Evolutionary conservation across 257 asterid genomes (phyloP), one percentile per base, ranked within the genome.

Genomic region (Ajuga chamaepitys): DNA sequence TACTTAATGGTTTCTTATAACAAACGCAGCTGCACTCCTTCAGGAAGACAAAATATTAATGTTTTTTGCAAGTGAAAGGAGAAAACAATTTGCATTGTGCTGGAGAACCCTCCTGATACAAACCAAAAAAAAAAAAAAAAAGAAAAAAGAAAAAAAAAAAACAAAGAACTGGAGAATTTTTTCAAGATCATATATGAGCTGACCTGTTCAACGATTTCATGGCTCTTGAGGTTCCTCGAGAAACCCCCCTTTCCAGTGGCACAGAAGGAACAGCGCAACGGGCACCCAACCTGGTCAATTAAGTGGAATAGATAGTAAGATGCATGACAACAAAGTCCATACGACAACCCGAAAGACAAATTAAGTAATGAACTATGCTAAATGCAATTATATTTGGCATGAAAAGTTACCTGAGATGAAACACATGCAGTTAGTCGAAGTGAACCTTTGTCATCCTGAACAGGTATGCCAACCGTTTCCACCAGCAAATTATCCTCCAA

Each of bases 211-310:
- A 92, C 89, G 73, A 89, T 92, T 83, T 92, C 98, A 74, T 89
- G 98, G 58, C 88, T 78, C 80, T 82, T 92, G 70, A 92, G 93
- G 76, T 89, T 92, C 84, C 98, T 87, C 12, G 97, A 80, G 74
- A 85, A 92, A 64, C 97, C 98, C 69, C 97, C 96, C 79, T 87
- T 89, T 58, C 97, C 97, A 71, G 99, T 89, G 56, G 99, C 97
- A 68, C 99, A 93, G 75, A 93, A 93, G 62, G 95, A 85, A 74
- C 99, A 93, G 16, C 95, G 91, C 71, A 93, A 46, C 7, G 99
- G 88, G 69, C 99, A 93, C 58, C 99, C 99, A 55, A 89, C 99
- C 99, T 93, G 74, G 62, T 48, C 14, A 74, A 68, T 38, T 68
- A 74, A 51, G 64, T 57, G 58, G 60, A 59, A 66, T 17, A 10